Base-by-base conservation (phyloP, 176 grass and related monocot genomes). In the Avena insularis region DNA sequence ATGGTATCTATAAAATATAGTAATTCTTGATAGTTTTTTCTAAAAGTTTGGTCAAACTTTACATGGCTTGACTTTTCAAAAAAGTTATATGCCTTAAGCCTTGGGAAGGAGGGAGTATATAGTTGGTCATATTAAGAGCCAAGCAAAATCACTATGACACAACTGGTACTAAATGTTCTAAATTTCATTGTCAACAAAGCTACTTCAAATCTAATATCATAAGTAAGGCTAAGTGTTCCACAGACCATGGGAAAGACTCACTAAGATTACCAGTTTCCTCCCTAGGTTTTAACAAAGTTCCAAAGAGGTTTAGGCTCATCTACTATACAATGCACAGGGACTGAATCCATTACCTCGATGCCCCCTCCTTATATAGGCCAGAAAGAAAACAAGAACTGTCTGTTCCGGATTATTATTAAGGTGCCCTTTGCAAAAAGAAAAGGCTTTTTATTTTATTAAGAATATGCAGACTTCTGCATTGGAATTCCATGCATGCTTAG, bases 241-340 rank as follows among this genome's bases (percentile, higher is more conserved):
- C 13, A 61, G 40, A 84, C 12, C 72, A 76, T 53, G 20, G 16
- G 17, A 64, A 45, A 76, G 48, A 85, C 17, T 68, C 61, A 20
- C 25, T 27, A 54, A 77, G 46, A 23, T 85, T 14, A 68, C n/a
- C 49, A 70, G 62, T 79, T 79, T 69, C 43, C 14, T 70, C 49
- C 61, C 60, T 9, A 78, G 15, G 12, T 86, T 68, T 67, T 21
- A 68, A 56, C 60, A 68, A 45, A 9, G 49, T 2, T 57, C n/a
- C 49, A 79, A 57, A 79, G 60, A 67, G 51, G 20, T 68, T 78
- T 86, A 68, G 33, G 54, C 16, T 57, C 14, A n/a, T 79, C 17
- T 65, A 78, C 45, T 62, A 20, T 35, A 27, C 75, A 43, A 33
- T 54, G 49, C 35, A 79, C n/a, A 57, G 49, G 14, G 38, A 55